Conservation (phyloP, 2,329 filamentous ascomycete species). For the Botrytis fabae region DNA sequence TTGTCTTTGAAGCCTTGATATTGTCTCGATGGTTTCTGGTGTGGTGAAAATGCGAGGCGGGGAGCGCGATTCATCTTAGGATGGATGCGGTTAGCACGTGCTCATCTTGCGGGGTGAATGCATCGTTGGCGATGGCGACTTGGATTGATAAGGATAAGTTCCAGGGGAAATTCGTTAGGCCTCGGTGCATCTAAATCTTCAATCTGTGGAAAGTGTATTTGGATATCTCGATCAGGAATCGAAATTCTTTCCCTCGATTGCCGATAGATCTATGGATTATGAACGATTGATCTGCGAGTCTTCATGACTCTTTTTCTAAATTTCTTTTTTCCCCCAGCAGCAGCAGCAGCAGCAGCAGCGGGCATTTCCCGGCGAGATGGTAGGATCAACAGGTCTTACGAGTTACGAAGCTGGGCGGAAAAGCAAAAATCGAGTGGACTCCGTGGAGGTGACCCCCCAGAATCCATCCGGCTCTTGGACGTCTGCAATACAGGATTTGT, state of each 20-base stretch:
- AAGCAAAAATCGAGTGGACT: background rate
- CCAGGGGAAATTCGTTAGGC: background rate
- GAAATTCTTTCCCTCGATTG: background rate
- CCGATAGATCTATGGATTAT: background rate
- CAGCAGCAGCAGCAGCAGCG: background rate
- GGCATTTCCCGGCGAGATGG: background rate
- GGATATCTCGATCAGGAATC: background rate
- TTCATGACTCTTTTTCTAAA: background rate
- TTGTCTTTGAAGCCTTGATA: background rate
- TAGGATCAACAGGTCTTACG: background rate
- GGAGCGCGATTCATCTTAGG: background rate
- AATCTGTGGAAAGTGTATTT: constrained; percentile 6
- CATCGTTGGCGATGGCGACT: background rate
- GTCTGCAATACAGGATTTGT: background rate
- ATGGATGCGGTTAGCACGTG: background rate
- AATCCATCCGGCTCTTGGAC: background rate
- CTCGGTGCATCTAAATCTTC: constrained; percentile 15
- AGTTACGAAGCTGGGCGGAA: background rate
- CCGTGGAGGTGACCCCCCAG: background rate
- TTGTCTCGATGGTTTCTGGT: background rate
- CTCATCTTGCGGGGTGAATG: background rate
- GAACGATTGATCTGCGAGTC: background rate
- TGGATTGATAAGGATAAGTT: constrained; percentile 14
- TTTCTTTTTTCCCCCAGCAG: background rate
- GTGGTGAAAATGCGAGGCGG: background rate